phyloP scores from a whole-genome alignment of 139 green algal genomes.

The Axilococcus clingmanii region DNA sequence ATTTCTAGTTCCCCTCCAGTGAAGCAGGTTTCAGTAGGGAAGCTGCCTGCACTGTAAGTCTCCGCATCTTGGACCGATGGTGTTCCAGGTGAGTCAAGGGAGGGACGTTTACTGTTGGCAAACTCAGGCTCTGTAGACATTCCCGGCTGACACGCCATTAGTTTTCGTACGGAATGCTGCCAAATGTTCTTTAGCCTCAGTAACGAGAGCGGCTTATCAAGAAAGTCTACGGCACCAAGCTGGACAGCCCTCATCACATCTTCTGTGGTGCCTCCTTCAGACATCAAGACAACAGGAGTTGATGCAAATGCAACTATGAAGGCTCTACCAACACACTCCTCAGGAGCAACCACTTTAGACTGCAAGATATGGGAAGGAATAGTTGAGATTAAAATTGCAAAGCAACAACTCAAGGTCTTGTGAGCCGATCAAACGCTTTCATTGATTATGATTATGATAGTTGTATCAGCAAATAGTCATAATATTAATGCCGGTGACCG shows the following conservation, averaged over 20 bases:
- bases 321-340: slow-evolving; percentile 10
- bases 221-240: slow-evolving; percentile 65
- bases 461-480: not conserved
- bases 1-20: not conserved
- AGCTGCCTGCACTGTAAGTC: not conserved
- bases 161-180: slow-evolving; percentile 66
- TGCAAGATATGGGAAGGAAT: slow-evolving; percentile 4
- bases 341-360: slow-evolving; percentile 11
- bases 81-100: slow-evolving; percentile 16
- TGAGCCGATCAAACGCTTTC: not conserved
- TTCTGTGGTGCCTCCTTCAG: slow-evolving; percentile 11
- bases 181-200: slow-evolving; percentile 78
- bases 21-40: not conserved
- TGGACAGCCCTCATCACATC: slow-evolving; percentile 60
- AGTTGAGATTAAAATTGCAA: not conserved
- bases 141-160: slow-evolving; percentile 8
- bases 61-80: slow-evolving; percentile 9
- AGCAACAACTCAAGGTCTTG: not conserved
- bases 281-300: slow-evolving; percentile 50
- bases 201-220: slow-evolving; percentile 59
- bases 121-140: not conserved
- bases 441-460: not conserved
- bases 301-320: slow-evolving; percentile 19
- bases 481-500: not conserved
- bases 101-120: slow-evolving; percentile 2